A percentile compares a stretch with the other conserved stretches of the same genome.
phyloP scores from a whole-genome alignment of 352 stramenopile species.

The Phytophthora constricta region DNA sequence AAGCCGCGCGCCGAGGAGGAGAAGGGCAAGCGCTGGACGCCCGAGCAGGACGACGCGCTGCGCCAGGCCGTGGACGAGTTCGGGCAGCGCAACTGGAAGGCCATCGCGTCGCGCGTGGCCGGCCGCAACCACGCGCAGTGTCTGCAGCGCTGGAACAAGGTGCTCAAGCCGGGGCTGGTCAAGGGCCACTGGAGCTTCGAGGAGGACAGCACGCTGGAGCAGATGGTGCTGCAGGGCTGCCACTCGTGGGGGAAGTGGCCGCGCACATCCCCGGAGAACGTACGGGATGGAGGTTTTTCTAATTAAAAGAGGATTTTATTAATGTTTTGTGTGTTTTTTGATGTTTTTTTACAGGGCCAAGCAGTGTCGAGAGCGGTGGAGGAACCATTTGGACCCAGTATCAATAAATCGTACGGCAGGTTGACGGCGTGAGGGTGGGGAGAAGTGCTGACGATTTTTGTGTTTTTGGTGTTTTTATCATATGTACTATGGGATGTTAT shows the following conservation, averaged over 20 bases:
- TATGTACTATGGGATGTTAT: not conserved
- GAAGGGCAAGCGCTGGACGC: conserved; percentile 75
- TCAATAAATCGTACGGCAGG: conserved; percentile 87
- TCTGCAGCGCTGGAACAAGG: conserved; percentile 85
- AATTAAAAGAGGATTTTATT: too few relatives aligned
- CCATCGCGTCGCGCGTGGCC: conserved; percentile 67
- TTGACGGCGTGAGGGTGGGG: not conserved
- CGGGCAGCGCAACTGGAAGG: conserved; percentile 88
- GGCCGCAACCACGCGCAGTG: conserved; percentile 78
- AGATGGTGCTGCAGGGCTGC: conserved; percentile 80
- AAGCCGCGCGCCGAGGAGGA: conserved; percentile 56
- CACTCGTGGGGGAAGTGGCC: conserved; percentile 76
- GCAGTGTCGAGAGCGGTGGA: conserved; percentile 96
- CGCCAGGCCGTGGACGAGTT: conserved; percentile 76
- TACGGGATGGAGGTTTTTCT: too few relatives aligned
- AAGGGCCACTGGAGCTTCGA: conserved; percentile 94
- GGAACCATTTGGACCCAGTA: conserved; percentile 96
- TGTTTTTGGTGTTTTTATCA: too few relatives aligned
- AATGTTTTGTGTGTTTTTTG: not conserved
- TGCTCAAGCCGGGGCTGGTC: conserved; percentile 91
- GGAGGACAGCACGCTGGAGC: conserved; percentile 89
- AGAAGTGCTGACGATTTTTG: conserved; percentile 7
- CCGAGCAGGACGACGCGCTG: conserved; percentile 78
- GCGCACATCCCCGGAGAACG: conserved; percentile 68
- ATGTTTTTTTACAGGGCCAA: conserved; percentile 69